Percentiles rank a stretch among this genome's conserved stretches.
Evolutionary conservation across 176 grass and related monocot genomes (phyloP).

Genomic region (Dendrocalamus sinicus): DNA sequence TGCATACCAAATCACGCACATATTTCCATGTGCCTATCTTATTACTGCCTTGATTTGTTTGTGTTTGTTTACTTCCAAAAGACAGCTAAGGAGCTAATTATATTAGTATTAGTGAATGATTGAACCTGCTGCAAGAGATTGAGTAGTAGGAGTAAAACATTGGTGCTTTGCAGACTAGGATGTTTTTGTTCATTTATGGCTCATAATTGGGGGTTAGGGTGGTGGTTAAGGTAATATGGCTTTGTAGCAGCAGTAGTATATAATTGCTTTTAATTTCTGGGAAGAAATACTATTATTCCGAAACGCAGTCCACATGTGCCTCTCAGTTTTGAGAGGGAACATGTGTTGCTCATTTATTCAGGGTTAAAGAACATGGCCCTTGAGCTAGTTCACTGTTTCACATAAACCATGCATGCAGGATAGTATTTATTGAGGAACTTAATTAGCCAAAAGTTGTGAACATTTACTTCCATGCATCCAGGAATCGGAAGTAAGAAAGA

Average conservation of each 20-base stretch:
- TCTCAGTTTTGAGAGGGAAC: not conserved
- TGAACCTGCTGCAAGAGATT: slow-evolving; percentile 38
- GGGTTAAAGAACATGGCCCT: not conserved
- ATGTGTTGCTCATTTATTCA: slow-evolving; percentile 1
- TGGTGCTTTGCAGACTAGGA: slow-evolving; percentile 42
- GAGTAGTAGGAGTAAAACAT: slow-evolving; percentile 24
- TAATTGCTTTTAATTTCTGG: not conserved
- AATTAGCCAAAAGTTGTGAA: not conserved
- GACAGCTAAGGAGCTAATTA: slow-evolving; percentile 54
- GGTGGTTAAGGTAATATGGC: slow-evolving; percentile 29
- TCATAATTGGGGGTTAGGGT: slow-evolving; percentile 50
- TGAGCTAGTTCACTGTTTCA: not conserved
- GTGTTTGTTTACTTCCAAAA: slow-evolving; percentile 45
- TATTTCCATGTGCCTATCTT: slow-evolving; percentile 28
- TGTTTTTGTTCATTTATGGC: slow-evolving; percentile 52
- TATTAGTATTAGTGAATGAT: slow-evolving; percentile 59
- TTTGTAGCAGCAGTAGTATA: slow-evolving; percentile 18
- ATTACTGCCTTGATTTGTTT: slow-evolving; percentile 39
- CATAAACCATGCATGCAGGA: not conserved
- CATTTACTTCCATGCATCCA: not conserved
- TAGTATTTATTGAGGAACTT: not conserved
- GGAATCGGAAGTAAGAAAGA: too few relatives aligned
- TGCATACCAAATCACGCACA: slow-evolving; percentile 53
- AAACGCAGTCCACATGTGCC: slow-evolving; percentile 1
- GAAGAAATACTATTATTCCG: not conserved